A percentile compares a stretch with the other conserved stretches of the same genome.
Evolutionary conservation across 2,329 filamentous ascomycete genomes (phyloP).

Genomic region (Clarireedia sp.): DNA sequence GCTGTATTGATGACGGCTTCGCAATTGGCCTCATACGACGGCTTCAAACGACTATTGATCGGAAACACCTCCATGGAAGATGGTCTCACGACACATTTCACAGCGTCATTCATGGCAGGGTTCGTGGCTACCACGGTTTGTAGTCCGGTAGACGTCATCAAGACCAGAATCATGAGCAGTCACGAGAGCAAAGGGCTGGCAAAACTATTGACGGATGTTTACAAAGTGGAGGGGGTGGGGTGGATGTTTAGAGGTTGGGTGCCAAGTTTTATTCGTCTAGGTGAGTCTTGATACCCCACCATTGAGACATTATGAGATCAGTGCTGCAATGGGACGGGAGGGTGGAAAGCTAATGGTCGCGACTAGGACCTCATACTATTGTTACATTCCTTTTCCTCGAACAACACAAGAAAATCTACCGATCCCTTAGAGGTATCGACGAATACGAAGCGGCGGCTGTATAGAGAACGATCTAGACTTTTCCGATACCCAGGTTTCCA

Average conservation of each 20-base stretch:
- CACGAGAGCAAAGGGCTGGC: conserved; percentile 46
- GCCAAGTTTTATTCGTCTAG: conserved; percentile 58
- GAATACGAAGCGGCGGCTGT: conserved; percentile 12
- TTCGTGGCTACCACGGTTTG: conserved; percentile 80
- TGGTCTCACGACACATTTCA: conserved; percentile 69
- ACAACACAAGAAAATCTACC: conserved; percentile 74
- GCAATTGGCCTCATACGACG: conserved; percentile 78
- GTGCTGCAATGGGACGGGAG: neutral
- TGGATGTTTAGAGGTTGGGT: conserved; percentile 93
- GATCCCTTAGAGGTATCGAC: conserved; percentile 36
- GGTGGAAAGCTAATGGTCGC: neutral
- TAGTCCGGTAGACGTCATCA: conserved; percentile 81
- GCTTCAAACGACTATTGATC: conserved; percentile 66
- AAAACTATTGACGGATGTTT: conserved; percentile 57
- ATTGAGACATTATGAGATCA: neutral
- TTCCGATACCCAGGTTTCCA: neutral
- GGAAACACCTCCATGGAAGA: conserved; percentile 58
- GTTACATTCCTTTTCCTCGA: conserved; percentile 82
- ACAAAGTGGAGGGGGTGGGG: conserved; percentile 58
- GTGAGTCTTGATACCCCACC: neutral
- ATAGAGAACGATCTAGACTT: neutral
- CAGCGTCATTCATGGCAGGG: conserved; percentile 68
- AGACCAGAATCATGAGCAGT: conserved; percentile 78
- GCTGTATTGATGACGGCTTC: conserved; percentile 83
- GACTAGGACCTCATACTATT: conserved; percentile 65